A percentile compares a stretch with the other conserved stretches of the same genome.
Conservation (phyloP, 192 early-diverging fungal genomes). For the Coemansia sp. region DNA sequence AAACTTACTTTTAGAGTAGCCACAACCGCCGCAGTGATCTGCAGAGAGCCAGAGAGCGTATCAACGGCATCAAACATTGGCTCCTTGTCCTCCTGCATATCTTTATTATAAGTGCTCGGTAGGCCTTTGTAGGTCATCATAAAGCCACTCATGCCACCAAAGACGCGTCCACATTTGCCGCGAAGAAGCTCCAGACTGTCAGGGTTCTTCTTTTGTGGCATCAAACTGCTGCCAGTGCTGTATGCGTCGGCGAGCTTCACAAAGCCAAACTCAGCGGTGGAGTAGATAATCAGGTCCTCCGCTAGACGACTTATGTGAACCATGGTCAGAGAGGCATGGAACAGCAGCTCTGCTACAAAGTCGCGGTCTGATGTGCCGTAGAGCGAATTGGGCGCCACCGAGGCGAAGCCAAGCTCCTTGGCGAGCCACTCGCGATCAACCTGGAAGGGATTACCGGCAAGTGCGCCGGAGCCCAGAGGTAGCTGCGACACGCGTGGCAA, state of each 20-base stretch:
- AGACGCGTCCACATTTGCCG: conserved; percentile 95
- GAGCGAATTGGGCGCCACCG: conserved; percentile 84
- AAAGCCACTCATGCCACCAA: conserved; percentile 93
- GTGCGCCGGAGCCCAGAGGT: conserved; percentile 90
- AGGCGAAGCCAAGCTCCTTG: conserved; percentile 82
- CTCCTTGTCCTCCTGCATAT: conserved; percentile 99
- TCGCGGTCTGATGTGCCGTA: conserved; percentile 93
- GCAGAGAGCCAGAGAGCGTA: conserved; percentile 83
- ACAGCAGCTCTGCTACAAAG: conserved; percentile 96
- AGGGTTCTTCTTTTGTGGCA: conserved; percentile 99
- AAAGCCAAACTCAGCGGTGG: conserved; percentile 90
- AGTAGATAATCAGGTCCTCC: conserved; percentile 97
- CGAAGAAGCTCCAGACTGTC: conserved; percentile 94
- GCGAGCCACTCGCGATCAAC: conserved; percentile 91
- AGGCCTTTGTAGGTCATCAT: conserved; percentile 98
- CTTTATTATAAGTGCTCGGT: conserved; percentile 98
- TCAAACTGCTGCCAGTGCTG: conserved; percentile 94
- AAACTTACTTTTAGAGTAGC: conserved; percentile 74
- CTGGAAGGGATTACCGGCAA: conserved; percentile 96
- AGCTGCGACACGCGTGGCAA: conserved; percentile 77
- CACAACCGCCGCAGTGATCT: conserved; percentile 89
- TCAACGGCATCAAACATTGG: conserved; percentile 96
- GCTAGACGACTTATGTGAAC: conserved; percentile 84
- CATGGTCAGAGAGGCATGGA: conserved; percentile 91
- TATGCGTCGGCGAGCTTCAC: conserved; percentile 95